Base-by-base conservation (phyloP, 2,329 filamentous ascomycete genomes). In the Fusarium liriodendri region DNA sequence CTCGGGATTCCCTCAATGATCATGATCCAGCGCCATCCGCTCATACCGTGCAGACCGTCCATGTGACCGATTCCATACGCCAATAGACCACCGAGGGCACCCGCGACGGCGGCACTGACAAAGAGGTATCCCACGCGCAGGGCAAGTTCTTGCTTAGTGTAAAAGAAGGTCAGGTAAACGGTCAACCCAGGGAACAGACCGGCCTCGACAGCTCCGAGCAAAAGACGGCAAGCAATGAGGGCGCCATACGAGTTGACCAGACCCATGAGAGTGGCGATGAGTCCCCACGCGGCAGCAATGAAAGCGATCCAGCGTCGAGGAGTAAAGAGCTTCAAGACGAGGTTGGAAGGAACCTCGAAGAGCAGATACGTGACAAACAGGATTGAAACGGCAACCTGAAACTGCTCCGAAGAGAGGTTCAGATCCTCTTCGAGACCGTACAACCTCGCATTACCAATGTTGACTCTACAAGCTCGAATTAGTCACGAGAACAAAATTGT, bases 31-130 rank as follows among this genome's bases (percentile, higher is more conserved):
- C 91, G 85, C 94, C 93, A 95, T 1, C 92, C 93, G 35, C 85
- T 84, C 76, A 91, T 85, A 2, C 92, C 93, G 0, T 84, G 82
- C 1, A 91, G 79, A 1, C 93, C 93, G 59, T 93, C 91, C 89
- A 95, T 90, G 77, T 92, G 89, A 0, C 92, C 92, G 70, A 95
- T 93, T 1, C 88, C 92, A 70, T 92, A 95, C 0, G 93, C 93
- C 18, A 95, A 84, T 16, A 95, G 83, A 0, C 94, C 94, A 7
- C 93, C 93, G 27, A 90, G 88, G 1, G 92, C 93, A 3, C 93
- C 93, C 0, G 93, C 92, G 5, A 94, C 84, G 2, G 93, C 93
- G 1, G 93, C 89, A 50, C 87, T 89, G 60, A 93, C 90, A 78
- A 95, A 94, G 0, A 95, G 86, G 75, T 94, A 94, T 2, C 91